These are phyloP conservation scores for Wallacemonas sp. DNA, from an alignment of 208 protist genomes.

Conservation along the genomic window DNA sequence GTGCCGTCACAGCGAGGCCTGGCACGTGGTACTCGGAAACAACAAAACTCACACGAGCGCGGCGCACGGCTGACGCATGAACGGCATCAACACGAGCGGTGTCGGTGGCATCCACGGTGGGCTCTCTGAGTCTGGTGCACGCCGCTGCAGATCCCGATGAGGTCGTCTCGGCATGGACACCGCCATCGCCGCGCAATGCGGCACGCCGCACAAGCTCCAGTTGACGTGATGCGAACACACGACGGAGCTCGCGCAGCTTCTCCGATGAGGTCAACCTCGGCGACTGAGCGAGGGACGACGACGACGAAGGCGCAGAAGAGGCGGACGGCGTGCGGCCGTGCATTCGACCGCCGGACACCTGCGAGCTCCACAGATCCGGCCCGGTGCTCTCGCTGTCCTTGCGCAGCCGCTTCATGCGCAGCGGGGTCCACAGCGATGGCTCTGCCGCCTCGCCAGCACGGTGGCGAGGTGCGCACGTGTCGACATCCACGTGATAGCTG, in stretches of 20 bases:
- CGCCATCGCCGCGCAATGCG: background rate
- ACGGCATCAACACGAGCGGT: no score
- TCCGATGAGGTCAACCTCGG: background rate
- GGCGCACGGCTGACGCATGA: background rate
- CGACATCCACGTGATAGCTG: conserved; percentile 7
- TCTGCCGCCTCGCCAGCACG: background rate
- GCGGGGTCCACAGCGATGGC: conserved; percentile 6
- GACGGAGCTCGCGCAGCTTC: background rate
- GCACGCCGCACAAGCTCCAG: background rate
- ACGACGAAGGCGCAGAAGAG: background rate
- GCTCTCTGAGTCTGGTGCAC: no score
- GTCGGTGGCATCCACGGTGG: no score
- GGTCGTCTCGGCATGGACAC: no score
- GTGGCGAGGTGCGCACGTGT: background rate
- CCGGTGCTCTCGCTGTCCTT: background rate
- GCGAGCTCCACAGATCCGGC: conserved; percentile 8
- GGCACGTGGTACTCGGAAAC: background rate
- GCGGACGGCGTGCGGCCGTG: background rate
- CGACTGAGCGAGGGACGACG: background rate
- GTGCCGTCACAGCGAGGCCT: background rate
- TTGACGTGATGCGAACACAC: conserved; percentile 2
- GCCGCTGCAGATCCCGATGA: no score
- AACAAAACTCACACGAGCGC: background rate
- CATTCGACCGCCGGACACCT: background rate
- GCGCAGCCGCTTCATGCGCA: conserved; percentile 15